Conservation (phyloP, 306 rosid genomes). For the Acmispon strigosus region DNA sequence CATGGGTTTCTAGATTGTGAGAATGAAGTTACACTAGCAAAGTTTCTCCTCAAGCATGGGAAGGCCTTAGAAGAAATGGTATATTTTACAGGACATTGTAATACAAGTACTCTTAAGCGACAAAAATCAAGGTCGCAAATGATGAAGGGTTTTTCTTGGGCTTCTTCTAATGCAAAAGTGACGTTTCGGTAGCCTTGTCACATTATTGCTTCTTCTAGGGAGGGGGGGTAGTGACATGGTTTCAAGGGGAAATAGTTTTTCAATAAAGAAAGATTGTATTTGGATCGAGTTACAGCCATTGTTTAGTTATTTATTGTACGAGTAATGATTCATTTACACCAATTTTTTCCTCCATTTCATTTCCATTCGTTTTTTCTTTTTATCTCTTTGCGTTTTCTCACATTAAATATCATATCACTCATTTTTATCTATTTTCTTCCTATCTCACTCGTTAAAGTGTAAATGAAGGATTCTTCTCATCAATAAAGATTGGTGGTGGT, state of each 20-base stretch:
- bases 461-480: no score
- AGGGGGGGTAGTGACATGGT: background rate
- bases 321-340: no score
- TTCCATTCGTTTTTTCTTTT: no score
- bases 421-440: no score
- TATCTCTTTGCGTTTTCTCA: no score
- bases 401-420: no score
- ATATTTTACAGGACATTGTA: constrained; percentile 33
- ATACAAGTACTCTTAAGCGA: constrained; percentile 43
- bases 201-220: background rate
- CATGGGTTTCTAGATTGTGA: constrained; percentile 62
- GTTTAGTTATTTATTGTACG: background rate
- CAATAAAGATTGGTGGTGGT: no score
- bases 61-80: constrained; percentile 59
- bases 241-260: background rate
- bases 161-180: constrained; percentile 71
- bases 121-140: constrained; percentile 57
- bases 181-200: constrained; percentile 29
- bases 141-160: constrained; percentile 73
- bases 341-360: no score
- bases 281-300: background rate
- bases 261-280: background rate
- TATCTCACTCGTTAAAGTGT: no score
- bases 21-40: constrained; percentile 65
- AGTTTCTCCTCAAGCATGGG: constrained; percentile 72